Base-by-base conservation (phyloP, 495 filamentous ascomycete species). In the Rostrohypoxylon terebratum region DNA sequence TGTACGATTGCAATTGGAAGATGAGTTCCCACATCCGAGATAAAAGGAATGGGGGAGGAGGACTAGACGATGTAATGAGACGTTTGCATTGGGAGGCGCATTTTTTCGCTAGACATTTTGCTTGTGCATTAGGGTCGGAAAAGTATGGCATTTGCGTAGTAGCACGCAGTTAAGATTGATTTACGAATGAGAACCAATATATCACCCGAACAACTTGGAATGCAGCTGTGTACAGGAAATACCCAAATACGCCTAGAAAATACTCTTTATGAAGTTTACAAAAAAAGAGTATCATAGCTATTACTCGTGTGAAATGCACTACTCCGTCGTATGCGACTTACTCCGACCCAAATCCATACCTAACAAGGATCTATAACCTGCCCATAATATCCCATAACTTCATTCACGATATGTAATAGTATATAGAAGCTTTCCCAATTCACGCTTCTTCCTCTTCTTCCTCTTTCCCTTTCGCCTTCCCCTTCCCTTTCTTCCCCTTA, bases 1-100 rank as follows among this genome's bases (percentile, higher is more conserved):
- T 63, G 93, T 94, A 50, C 85, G 89, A 59, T 81, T 98, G 80
- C 90, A 91, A 83, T 78, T 98, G 61, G 94, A 94, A 77, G 96
- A 98, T 78, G 90, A 97, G 82, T 98, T 98, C 80, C 93, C 94
- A 1, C 82, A 85, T 63, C 83, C 83, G 14, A 75, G 75, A 69
- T 83, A 47, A 72, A 72, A 54, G 44, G 16, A 16, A 36, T 23
- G 25, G n/a, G 13, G 5, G 38, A 42, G 38, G 6, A 60, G n/a
- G 14, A 40, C 10, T 21, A 58, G 51, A 48, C 48, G 48, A 53
- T 53, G 13, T 53, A 25, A 65, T 50, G 47, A 60, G 59, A 45
- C 13, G 45, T 70, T 31, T 44, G 73, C 70, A 75, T 76, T 66
- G 63, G 59, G 68, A 64, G 77, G 73, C 72, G 72, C 68, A 72